Conservation (phyloP, 2,329 filamentous ascomycete species). For the Sporothrix pallida region DNA sequence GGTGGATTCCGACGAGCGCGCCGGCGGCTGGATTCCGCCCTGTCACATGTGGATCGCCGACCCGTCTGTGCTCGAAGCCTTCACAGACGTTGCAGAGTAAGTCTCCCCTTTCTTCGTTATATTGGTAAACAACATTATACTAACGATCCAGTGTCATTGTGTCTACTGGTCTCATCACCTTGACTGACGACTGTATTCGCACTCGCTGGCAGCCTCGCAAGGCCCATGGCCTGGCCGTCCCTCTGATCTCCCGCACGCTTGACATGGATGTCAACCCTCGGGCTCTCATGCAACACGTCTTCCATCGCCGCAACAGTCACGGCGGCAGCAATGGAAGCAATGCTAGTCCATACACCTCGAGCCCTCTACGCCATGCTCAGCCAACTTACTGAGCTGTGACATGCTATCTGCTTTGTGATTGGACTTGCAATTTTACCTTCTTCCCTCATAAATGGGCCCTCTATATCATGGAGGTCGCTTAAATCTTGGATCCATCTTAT, state of each 20-base stretch:
- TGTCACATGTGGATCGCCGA: constrained; percentile 92
- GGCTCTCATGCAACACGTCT: constrained; percentile 46
- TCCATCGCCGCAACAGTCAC: constrained; percentile 42
- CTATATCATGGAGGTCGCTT: neutral
- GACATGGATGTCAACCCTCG: constrained; percentile 47
- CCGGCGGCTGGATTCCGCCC: constrained; percentile 88
- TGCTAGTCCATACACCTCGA: constrained; percentile 32
- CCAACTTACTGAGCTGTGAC: constrained; percentile 37
- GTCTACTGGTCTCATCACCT: constrained; percentile 83
- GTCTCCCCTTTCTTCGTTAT: constrained; percentile 37
- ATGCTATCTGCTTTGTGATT: neutral
- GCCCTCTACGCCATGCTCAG: constrained; percentile 39
- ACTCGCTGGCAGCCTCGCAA: constrained; percentile 68
- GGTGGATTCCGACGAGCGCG: constrained; percentile 71
- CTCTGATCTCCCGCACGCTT: constrained; percentile 44
- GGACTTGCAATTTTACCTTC: neutral
- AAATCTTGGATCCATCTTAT: neutral
- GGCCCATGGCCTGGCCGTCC: constrained; percentile 48
- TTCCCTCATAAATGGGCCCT: no score
- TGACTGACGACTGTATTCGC: constrained; percentile 92
- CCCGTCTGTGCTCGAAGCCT: constrained; percentile 67
- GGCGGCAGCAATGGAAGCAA: constrained; percentile 36
- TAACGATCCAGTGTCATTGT: constrained; percentile 73
- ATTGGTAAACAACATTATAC: constrained; percentile 37
- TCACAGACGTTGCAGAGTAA: constrained; percentile 87